A percentile compares a stretch with the other conserved stretches of the same genome.
phyloP scores from a whole-genome alignment of 495 filamentous ascomycete species.

The Penicillium goetzii region DNA sequence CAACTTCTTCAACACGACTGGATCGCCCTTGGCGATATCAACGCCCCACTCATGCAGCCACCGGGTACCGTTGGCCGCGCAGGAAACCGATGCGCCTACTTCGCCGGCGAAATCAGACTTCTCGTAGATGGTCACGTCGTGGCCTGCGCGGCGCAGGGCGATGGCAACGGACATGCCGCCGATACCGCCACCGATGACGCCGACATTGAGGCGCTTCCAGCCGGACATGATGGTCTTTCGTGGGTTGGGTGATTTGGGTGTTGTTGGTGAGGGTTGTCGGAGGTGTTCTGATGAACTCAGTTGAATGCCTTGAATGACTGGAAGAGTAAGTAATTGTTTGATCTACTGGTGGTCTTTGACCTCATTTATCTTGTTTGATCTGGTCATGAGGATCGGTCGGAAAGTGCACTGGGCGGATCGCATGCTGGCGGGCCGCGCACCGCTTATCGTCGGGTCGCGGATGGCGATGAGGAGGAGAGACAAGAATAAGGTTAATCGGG shows the following conservation, averaged over 20 bases:
- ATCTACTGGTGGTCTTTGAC: neutral
- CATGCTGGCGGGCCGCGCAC: slow-evolving; percentile 24
- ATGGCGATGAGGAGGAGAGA: neutral
- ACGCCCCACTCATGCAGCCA: slow-evolving; percentile 53
- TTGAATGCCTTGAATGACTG: neutral
- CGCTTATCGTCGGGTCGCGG: slow-evolving; percentile 27
- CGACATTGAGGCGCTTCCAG: slow-evolving; percentile 49
- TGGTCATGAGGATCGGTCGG: slow-evolving; percentile 9
- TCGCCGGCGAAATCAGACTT: slow-evolving; percentile 47
- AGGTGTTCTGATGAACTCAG: neutral
- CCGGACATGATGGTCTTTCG: slow-evolving; percentile 17
- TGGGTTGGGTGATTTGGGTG: neutral
- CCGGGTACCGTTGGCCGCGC: slow-evolving; percentile 49
- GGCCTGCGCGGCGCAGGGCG: slow-evolving; percentile 64
- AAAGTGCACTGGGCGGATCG: slow-evolving; percentile 23
- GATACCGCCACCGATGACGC: slow-evolving; percentile 69
- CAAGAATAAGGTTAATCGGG: neutral
- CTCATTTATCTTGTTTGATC: slow-evolving; percentile 24
- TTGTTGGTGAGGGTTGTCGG: neutral
- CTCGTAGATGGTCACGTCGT: slow-evolving; percentile 58
- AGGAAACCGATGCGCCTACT: slow-evolving; percentile 49
- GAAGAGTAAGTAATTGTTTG: neutral
- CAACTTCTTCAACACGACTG: slow-evolving; percentile 50
- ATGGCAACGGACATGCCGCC: slow-evolving; percentile 70
- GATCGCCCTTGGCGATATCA: slow-evolving; percentile 48